Evolutionary conservation across 768 basidiomycete species (phyloP).

Genomic region (Pisolithus sp.): DNA sequence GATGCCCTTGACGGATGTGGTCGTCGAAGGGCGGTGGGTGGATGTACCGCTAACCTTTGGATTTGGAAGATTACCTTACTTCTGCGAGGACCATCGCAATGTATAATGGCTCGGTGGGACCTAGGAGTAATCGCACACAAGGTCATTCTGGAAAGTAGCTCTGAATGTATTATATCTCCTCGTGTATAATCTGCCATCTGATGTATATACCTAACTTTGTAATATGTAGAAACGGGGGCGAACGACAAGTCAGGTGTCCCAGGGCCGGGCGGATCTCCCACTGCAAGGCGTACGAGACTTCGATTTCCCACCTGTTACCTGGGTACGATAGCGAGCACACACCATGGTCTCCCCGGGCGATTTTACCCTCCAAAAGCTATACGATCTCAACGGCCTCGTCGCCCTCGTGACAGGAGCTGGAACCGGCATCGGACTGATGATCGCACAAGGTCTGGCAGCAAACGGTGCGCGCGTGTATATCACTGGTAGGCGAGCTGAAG

Average conservation of each 20-base stretch:
- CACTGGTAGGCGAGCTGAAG: conserved; percentile 59
- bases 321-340: background rate
- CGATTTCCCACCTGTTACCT: too few relatives aligned
- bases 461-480: conserved; percentile 81
- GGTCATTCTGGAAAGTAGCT: too few relatives aligned
- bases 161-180: too few relatives aligned
- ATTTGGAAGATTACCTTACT: conserved; percentile 10
- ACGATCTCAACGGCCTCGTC: conserved; percentile 52
- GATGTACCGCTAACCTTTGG: conserved; percentile 9
- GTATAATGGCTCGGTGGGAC: background rate
- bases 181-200: too few relatives aligned
- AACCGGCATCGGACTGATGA: conserved; percentile 58
- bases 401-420: conserved; percentile 44
- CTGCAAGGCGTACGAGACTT: too few relatives aligned
- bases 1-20: conserved; percentile 9
- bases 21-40: conserved; percentile 24
- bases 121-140: too few relatives aligned
- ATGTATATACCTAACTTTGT: too few relatives aligned
- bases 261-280: too few relatives aligned
- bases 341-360: conserved; percentile 19
- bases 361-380: conserved; percentile 27
- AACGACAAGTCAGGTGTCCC: too few relatives aligned
- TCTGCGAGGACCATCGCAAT: conserved; percentile 11
- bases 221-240: too few relatives aligned
- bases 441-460: conserved; percentile 64